Evolutionary conservation across 2,329 filamentous ascomycete genomes (phyloP), one percentile per base, ranked within the genome.

Genomic region (Fusarium sp.): DNA sequence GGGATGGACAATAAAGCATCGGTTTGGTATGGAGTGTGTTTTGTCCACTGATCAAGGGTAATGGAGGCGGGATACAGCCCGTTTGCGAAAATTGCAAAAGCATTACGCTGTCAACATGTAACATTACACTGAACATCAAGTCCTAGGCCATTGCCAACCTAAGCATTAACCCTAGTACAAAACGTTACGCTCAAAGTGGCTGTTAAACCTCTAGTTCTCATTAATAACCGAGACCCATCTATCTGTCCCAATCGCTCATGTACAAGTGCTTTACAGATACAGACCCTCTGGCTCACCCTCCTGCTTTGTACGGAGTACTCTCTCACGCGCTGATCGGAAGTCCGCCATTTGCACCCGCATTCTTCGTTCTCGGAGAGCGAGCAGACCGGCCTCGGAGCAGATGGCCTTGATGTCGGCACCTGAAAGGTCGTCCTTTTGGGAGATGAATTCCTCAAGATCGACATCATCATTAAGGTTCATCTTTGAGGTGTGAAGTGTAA

Each of bases 301-400:
- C 79, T 93, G 96, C 91, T 99, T 99, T 55, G 97, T 99, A 86
- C 97, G 97, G 82, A 99, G 88, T 71, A 99, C 97, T 74, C 94
- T 91, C 85, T 99, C 96, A 77, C 95, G 90, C 29, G 96, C 96
- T 63, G 94, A 88, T 62, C 96, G 88, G 88, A 99, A 99, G 83
- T 99, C 96, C 12, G 95, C 94, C 96, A 99, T 99, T 84, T 98
- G 95, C 65, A 99, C 96, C 62, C 95, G 91, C 96, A 99, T 99
- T 80, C 96, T 91, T 73, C 96, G 90, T 86, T 99, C 96, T 76
- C 96, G 90, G 72, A 99, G 86, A 25, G 96, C 96, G 89, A 98
- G 91, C 80, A 99, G 86, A 83, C 96, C 96, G 46, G 96, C 95
- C 82, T 99, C 96, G 35, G 95, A 97, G 85, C 96, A 99, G 78